Evolutionary conservation across 768 basidiomycete species (phyloP), one percentile per base, ranked within the genome.

Genomic region (Crucibulum laeve): DNA sequence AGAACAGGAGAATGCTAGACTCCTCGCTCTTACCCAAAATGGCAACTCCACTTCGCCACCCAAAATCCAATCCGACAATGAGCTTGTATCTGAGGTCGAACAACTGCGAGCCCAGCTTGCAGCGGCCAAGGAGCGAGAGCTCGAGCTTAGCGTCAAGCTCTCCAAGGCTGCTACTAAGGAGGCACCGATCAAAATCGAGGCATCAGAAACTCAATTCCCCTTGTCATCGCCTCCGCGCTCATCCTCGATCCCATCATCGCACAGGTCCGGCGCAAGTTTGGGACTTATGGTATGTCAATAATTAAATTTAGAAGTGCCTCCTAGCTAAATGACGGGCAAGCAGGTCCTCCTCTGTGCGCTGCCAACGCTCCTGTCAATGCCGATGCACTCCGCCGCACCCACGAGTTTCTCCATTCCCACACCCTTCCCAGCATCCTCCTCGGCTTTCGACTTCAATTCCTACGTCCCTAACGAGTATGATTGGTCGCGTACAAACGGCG

Each of bases 1-100:
- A 23, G 90, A 91, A 65, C 80, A 85, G 60, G 91, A 91, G 60
- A 91, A 90, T 53, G 83, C 78, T 34, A 73, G 82, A 30, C 80
- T 92, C 42, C 71, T 79, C 25, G 72, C 73, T 30, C 65, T 87
- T 49, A 69, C 82, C 46, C 74, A 78, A 57, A 66, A 59, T 33
- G 68, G 68, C 41, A 59, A 56, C 51, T 57, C 57, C 30, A 33
- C 44, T 24, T 25, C 59, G 34, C 50, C 42, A 50, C 59, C 53
- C 53, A 51, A 52, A 25, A 41, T 55, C 38, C 50, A 50, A 39
- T 41, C 52, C 44, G 68, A 60, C 53, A 63, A 65, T 26, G 67
- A 70, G 11, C 69, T 81, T 41, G 55, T 72, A 43, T 77, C 76
- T 38, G 80, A 82, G 59, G 66, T 87, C 49, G 84, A 88, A 53